Percentiles rank a stretch among this genome's conserved stretches.
Evolutionary conservation across 2,329 filamentous ascomycete species (phyloP).

Genomic region (Fusarium musae): DNA sequence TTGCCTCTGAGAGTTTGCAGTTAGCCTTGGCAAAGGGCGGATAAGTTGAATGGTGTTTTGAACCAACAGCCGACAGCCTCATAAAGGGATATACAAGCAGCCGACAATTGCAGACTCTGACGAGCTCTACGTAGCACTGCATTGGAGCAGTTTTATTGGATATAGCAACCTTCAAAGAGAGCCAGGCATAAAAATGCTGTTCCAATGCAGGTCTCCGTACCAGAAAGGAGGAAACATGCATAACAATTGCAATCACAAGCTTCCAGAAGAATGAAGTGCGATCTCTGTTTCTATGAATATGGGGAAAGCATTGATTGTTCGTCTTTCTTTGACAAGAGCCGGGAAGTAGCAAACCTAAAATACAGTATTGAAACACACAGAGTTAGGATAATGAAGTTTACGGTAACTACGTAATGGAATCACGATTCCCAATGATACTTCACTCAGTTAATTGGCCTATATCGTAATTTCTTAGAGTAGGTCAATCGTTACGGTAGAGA

Average conservation of each 20-base stretch:
- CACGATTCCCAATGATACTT: not conserved
- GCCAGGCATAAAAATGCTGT: not conserved
- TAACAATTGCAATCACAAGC: not conserved
- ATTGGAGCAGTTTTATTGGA: not conserved
- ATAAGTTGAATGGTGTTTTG: not conserved
- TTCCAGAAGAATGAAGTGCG: not conserved
- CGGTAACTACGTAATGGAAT: not conserved
- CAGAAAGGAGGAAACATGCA: not conserved
- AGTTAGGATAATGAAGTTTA: not conserved
- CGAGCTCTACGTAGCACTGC: not conserved
- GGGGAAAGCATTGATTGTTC: not conserved
- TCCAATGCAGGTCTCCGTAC: not conserved
- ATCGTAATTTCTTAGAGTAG: not conserved
- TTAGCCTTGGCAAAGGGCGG: not conserved
- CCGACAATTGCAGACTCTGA: not conserved
- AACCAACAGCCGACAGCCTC: not conserved
- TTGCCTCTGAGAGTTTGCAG: not conserved
- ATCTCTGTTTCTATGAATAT: not conserved
- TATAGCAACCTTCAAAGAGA: not conserved
- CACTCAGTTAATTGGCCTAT: not conserved
- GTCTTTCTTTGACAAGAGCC: not conserved
- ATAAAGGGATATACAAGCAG: not conserved
- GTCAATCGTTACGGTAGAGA: fast-evolving
- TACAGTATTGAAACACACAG: not conserved
- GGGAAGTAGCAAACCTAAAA: not conserved